Conservation (phyloP, 768 basidiomycete genomes). For the Macrolepiota fuliginosa region DNA sequence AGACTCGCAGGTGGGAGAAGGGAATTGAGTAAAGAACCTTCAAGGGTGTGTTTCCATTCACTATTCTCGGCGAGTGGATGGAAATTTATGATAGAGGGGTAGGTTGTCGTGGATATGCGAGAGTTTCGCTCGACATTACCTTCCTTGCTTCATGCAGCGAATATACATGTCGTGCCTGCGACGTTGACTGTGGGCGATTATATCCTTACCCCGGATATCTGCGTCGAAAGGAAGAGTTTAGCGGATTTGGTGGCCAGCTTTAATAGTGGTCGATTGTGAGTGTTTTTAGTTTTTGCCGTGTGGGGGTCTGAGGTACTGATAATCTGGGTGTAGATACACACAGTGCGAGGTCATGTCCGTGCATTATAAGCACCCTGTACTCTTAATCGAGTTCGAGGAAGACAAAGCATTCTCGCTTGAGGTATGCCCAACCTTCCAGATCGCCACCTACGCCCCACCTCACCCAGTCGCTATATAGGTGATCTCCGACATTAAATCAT, state of each 20-base stretch:
- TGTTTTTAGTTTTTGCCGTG: slow-evolving; percentile 12
- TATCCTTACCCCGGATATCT: slow-evolving; percentile 91
- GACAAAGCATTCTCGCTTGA: slow-evolving; percentile 93
- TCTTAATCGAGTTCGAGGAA: slow-evolving; percentile 97
- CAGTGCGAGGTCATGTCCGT: slow-evolving; percentile 98
- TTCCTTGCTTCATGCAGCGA: slow-evolving; percentile 81
- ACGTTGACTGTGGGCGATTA: slow-evolving; percentile 97
- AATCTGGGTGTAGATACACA: slow-evolving; percentile 61
- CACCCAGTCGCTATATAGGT: slow-evolving; percentile 18
- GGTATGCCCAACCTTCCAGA: slow-evolving; percentile 10
- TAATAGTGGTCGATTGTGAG: slow-evolving; percentile 90
- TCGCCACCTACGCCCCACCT: neutral
- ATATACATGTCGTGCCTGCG: slow-evolving; percentile 79
- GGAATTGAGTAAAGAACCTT: slow-evolving; percentile 61
- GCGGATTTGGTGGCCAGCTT: slow-evolving; percentile 92
- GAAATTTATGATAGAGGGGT: neutral
- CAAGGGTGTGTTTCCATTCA: slow-evolving; percentile 40
- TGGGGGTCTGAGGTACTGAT: neutral
- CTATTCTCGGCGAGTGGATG: neutral
- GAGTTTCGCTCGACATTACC: slow-evolving; percentile 95
- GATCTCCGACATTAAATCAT: slow-evolving; percentile 65
- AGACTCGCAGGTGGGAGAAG: slow-evolving; percentile 85
- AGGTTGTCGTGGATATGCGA: slow-evolving; percentile 97
- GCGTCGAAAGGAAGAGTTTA: slow-evolving; percentile 93
- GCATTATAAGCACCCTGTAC: slow-evolving; percentile 90